Evolutionary conservation across 345 rosid genomes (phyloP), one percentile per base, ranked within the genome.

Genomic region (Melaleuca quinquenervia): DNA sequence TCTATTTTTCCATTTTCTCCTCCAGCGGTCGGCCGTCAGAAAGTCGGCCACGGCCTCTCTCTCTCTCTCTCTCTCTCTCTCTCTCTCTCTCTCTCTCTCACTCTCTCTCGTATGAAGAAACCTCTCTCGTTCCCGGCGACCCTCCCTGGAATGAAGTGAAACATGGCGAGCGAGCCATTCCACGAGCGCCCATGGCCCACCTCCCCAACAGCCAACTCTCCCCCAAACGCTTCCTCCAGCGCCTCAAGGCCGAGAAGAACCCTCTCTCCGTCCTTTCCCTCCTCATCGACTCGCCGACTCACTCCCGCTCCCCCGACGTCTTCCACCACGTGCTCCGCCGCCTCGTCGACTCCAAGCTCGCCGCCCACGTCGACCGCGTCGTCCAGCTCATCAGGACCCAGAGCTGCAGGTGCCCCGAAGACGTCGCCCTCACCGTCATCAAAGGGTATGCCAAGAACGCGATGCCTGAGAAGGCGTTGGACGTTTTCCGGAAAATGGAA

Each of bases 271-370:
- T 95, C 24, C 93, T 95, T 82, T 85, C 91, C 82, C 88, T 95
- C 27, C 88, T 94, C 32, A 92, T 95, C 91, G 94, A 96, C 87
- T 91, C 93, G 10, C 96, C 98, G 36, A 89, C 86, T 86, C 91
- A 89, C 88, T 78, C 89, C 49, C 96, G 91, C 91, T 96, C 98
- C 16, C 70, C 92, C 36, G 83, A 82, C 88, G 92, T 96, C 29
- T 93, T 91, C 93, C 98, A 92, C 90, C 95, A 92, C 90, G 90
- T 97, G 87, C 96, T 95, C 88, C 96, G 96, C 84, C 94, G 95
- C 21, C 94, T 97, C 85, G 83, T 91, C 84, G 92, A 88, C 53
- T 8, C 84, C 16, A 29, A 2, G 50, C 91, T 92, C 88, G 91
- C 90, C 52, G 48, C 32, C 8, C 96, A 93, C 55, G 89, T 96